Base-by-base conservation (phyloP, 164 flowering plant genomes). In the Sedum album region DNA sequence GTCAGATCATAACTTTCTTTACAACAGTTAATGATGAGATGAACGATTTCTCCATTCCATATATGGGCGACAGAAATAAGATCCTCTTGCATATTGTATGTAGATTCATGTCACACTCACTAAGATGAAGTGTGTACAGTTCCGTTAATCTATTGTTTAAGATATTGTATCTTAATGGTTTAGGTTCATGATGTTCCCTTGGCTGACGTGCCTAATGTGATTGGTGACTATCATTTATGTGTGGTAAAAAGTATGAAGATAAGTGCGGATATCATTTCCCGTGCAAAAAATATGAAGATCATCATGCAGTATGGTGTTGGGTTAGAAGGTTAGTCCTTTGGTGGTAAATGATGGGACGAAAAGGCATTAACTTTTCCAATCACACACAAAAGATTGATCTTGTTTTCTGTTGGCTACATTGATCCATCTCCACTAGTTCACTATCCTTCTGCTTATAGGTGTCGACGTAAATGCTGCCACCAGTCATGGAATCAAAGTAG, bases 261-360 rank as follows among this genome's bases (percentile, higher is more conserved):
- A 4, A 83, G 82, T 72, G 77, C 86, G 26, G 68, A 79, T 55
- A 31, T 85, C 36, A 85, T 93, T 49, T 74, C 90, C 66, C 81
- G 74, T 51, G 98, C 98, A 39, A 86, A 60, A 21, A 75, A 81
- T 60, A 82, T 90, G 91, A 88, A 90, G 86, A 87, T 93, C 62
- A 76, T 93, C 41, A 71, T 93, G 90, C 96, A 93, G 77, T 90
- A 70, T 77, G 98, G 98, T 72, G 96, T 93, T 74, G 98, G 96
- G 33, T 75, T 93, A 30, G 96, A 93, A 83, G 96, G 98, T 87
- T 6, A 31, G 36, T 49, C n/a, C 71, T n/a, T 4, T 63, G 33
- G 18, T 67, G 4, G 14, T 30, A 13, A 21, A 42, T 33, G 0
- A 51, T 51, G 26, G 5, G 21, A n/a, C 26, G n/a, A 51, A 51